Conservation (phyloP, 441 rosid species). For the Jatropha podagrica region DNA sequence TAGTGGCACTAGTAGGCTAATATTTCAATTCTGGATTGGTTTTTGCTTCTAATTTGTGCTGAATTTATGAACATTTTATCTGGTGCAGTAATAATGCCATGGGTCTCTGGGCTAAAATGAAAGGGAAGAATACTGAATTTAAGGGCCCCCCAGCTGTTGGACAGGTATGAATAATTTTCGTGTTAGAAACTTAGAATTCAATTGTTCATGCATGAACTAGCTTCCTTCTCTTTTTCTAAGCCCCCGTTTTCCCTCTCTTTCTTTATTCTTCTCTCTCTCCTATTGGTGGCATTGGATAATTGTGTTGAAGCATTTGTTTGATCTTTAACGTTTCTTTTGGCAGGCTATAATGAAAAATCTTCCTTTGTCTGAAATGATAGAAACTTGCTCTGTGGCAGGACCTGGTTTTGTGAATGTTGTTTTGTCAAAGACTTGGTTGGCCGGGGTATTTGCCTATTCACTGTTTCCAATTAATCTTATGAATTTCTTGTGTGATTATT, state of each 20-base stretch:
- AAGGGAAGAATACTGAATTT: slow-evolving; percentile 57
- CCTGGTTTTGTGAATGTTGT: slow-evolving; percentile 75
- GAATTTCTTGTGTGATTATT: not conserved
- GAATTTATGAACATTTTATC: not conserved
- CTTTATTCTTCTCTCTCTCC: not conserved
- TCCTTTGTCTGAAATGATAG: slow-evolving; percentile 70
- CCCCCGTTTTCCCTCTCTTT: not conserved
- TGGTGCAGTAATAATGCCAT: slow-evolving; percentile 79
- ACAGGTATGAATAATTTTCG: not conserved
- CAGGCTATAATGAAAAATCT: slow-evolving; percentile 69
- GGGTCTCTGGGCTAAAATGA: slow-evolving; percentile 66
- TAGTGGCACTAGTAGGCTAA: not conserved
- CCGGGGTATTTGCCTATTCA: slow-evolving; percentile 51
- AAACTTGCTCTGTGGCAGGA: slow-evolving; percentile 71
- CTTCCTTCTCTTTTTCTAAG: not conserved
- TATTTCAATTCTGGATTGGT: not conserved
- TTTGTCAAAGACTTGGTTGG: slow-evolving; percentile 66
- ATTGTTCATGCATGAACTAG: slow-evolving; percentile 57
- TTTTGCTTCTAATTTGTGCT: not conserved
- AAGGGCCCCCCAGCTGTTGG: slow-evolving; percentile 26
- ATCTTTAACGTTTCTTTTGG: slow-evolving; percentile 10
- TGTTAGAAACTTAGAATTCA: not conserved
- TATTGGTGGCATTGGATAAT: not conserved
- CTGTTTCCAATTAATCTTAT: not conserved
- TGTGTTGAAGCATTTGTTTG: not conserved